phyloP scores from a whole-genome alignment of 805 yeast species.

The Candida hungchunana region DNA sequence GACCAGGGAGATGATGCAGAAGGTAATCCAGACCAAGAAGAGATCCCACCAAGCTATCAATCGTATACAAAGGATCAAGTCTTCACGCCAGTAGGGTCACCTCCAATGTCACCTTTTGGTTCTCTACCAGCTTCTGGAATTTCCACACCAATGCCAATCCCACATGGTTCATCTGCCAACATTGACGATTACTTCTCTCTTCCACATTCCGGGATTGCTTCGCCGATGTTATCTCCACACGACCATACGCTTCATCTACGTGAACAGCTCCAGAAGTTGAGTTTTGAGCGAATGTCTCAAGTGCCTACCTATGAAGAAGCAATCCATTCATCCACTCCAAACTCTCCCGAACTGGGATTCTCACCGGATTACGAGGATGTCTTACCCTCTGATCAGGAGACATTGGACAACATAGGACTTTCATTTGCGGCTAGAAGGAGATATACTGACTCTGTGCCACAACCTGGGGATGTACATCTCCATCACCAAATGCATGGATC shows the following conservation, averaged over 20 bases:
- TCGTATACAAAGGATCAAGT: conserved; percentile 62
- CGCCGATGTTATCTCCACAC: conserved; percentile 7
- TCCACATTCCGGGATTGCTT: conserved; percentile 1
- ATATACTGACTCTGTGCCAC: neutral
- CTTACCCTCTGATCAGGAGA: no score
- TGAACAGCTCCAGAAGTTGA: conserved; percentile 20
- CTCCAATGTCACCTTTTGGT: conserved; percentile 5
- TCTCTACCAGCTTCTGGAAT: conserved; percentile 6
- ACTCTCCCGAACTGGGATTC: conserved; percentile 32
- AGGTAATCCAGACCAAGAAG: conserved; percentile 33
- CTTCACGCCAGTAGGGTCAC: conserved; percentile 16
- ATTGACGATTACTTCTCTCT: conserved; percentile 7
- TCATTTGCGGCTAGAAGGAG: no score
- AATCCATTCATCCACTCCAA: conserved; percentile 40
- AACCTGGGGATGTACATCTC: neutral
- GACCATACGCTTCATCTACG: conserved; percentile 6
- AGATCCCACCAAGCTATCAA: conserved; percentile 74
- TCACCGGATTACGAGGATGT: conserved; percentile 53
- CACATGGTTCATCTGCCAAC: neutral
- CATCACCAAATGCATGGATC: conserved; percentile 2
- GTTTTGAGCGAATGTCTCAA: conserved; percentile 41
- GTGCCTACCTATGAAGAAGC: conserved; percentile 82
- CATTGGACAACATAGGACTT: no score
- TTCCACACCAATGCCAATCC: conserved; percentile 7
- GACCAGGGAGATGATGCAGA: neutral